Base-by-base conservation (phyloP, 2,329 filamentous ascomycete species). In the Pyricularia sp. region DNA sequence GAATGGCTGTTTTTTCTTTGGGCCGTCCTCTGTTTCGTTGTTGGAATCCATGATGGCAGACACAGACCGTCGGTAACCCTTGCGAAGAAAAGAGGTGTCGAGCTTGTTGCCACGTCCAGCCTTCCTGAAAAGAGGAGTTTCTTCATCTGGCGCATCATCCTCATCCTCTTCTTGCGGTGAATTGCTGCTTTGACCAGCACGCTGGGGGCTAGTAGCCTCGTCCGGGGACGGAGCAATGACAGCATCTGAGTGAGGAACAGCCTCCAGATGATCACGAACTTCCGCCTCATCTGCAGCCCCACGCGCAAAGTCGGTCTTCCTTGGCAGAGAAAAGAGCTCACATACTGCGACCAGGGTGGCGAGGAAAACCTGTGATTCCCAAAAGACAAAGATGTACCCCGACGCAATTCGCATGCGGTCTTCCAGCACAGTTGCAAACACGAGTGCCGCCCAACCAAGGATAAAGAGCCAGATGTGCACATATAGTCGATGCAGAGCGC, bases 401-500 rank as follows among this genome's bases (percentile, higher is more conserved):
- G 90, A 88, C 10, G 86, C 90, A 67, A 95, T 82, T 20, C 90
- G 85, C 73, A 89, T 85, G 25, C 92, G 88, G 75, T 94, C 88
- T 72, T 93, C 91, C n/a, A 89, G 86, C 3, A 97, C 86, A 0
- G 93, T 92, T 59, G 89, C 85, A 64, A 85, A 81, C 17, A 97
- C 87, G 69, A 97, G 84, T 59, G 92, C 74, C 2, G 86, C 79
- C 89, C 94, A 98, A 58, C 88, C 86, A 0, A 93, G 78, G 36
- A 87, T 76, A 76, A 94, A 97, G 64, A 97, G 83, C 94, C 95
- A 98, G 11, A 96, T 85, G 64, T 94, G 83, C 67, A 87, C 85
- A 77, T 95, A 97, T 5, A 90, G 86, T 25, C 94, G 87, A 70
- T 96, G 92, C 7, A 98, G 86, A 4, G 94, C 94, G 23, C 92